These are phyloP conservation scores for Phytophthora idaei DNA, from an alignment of 352 stramenopile species.

Conservation along the genomic window DNA sequence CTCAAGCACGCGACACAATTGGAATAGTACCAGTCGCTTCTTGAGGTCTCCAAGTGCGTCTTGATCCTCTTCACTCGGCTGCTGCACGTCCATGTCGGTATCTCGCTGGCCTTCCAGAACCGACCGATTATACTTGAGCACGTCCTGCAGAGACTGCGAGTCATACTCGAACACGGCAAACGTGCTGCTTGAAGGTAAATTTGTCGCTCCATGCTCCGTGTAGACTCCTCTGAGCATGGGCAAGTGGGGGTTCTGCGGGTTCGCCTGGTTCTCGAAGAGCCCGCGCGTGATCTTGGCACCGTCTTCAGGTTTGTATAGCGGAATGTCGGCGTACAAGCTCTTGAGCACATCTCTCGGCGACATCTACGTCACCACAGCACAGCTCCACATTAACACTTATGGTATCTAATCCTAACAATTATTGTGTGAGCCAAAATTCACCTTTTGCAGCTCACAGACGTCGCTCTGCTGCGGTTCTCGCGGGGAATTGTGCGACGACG, in stretches of 20 bases:
- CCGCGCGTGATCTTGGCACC: constrained; percentile 16
- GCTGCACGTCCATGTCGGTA: constrained; percentile 28
- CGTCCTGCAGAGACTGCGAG: constrained; percentile 62
- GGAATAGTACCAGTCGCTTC: constrained; percentile 73
- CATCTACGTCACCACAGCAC: constrained; percentile 21
- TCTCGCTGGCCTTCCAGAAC: constrained; percentile 47
- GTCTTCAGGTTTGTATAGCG: constrained; percentile 37
- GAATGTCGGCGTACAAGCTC: constrained; percentile 59
- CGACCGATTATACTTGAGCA: constrained; percentile 75
- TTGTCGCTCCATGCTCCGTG: background rate
- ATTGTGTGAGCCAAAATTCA: constrained; percentile 14
- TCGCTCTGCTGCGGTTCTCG: constrained; percentile 13
- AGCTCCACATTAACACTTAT: constrained; percentile 12
- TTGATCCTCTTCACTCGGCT: constrained; percentile 19
- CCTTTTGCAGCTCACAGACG: constrained; percentile 26
- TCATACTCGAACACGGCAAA: constrained; percentile 77
- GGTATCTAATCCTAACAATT: constrained; percentile 3
- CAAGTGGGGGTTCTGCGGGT: constrained; percentile 35
- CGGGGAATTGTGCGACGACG: background rate
- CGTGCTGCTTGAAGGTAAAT: constrained; percentile 21
- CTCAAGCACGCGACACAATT: constrained; percentile 51
- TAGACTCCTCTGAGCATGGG: constrained; percentile 48
- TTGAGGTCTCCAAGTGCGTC: constrained; percentile 56
- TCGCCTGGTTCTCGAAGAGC: constrained; percentile 38
- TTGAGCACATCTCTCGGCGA: constrained; percentile 41